Base-by-base conservation (phyloP, 75 land plant species). In the Picea sitchensis region DNA sequence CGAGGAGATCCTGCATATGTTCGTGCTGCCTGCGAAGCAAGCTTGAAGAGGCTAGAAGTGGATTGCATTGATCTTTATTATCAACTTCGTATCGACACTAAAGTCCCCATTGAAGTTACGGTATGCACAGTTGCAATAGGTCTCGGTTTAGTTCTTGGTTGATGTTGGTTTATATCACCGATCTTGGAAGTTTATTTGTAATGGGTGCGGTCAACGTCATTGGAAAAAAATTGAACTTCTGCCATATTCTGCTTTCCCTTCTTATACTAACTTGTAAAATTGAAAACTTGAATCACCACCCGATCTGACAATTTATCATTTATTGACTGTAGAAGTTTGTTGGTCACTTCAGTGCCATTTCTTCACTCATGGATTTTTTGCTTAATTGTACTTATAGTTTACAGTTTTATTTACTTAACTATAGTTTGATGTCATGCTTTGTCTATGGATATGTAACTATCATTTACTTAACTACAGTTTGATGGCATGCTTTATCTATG, bases 41-140 rank as follows among this genome's bases (percentile, higher is more conserved):
- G 90, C 80, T 78, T 92, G 82, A 81, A 89, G 89, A 80, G 93
- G 75, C 81, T 92, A 26, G 88, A 63, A 23, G 84, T 89, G 61
- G 90, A 88, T 41, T 92, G 80, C 84, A 92, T 92, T 63, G 94
- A 92, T 73, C 84, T 92, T 30, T 92, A 92, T 62, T 92, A 92
- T 65, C 86, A 86, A 76, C 86, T 84, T 73, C 83, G 94, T 1
- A 81, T 92, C 11, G 92, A 92, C 72, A 81, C 79, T 23, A 62
- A 69, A 20, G 89, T 90, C 4, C 92, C 90, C 20, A 92, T 92
- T n/a, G 90, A 92, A 80, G 76, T 89, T 68, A 90, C 92, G 36
- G 91, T 89, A 71, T 58, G 87, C 38, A 20, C 3, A 78, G 56
- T 61, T 41, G 54, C 14, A 14, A 73, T 23, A 8, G n/a, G 5